Conservation (phyloP, 768 basidiomycete species). For the Asterophora parasitica region DNA sequence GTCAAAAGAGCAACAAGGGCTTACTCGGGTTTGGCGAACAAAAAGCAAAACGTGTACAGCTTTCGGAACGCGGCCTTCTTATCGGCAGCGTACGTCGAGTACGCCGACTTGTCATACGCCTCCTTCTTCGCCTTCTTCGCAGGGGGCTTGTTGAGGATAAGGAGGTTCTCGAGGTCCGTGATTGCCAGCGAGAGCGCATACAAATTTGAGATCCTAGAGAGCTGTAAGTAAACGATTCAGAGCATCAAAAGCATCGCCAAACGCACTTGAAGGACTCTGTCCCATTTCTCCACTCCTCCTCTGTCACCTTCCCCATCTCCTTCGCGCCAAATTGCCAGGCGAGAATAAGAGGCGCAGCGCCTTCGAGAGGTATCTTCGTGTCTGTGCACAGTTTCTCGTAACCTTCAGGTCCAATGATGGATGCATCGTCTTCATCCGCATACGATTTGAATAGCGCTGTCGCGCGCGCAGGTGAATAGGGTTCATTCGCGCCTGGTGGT, state of each 20-base stretch:
- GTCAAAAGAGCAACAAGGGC: slow-evolving; percentile 22
- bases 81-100: slow-evolving; percentile 45
- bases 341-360: slow-evolving; percentile 64
- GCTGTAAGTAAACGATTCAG: background rate
- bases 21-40: slow-evolving; percentile 67
- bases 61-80: slow-evolving; percentile 51
- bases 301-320: slow-evolving; percentile 70
- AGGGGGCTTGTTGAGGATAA: slow-evolving; percentile 44
- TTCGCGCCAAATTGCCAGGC: slow-evolving; percentile 69
- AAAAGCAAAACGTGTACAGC: slow-evolving; percentile 70
- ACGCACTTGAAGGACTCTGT: slow-evolving; percentile 36
- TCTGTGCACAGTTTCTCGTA: slow-evolving; percentile 69
- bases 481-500: slow-evolving; percentile 20
- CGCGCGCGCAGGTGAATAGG: slow-evolving; percentile 50
- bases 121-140: slow-evolving; percentile 38
- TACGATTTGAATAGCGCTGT: slow-evolving; percentile 57
- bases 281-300: slow-evolving; percentile 66
- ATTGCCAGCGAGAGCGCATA: slow-evolving; percentile 44
- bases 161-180: slow-evolving; percentile 58
- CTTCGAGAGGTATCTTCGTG: slow-evolving; percentile 68
- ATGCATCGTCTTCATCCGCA: slow-evolving; percentile 49
- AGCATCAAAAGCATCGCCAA: background rate
- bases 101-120: slow-evolving; percentile 51
- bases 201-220: slow-evolving; percentile 38
- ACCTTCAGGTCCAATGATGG: slow-evolving; percentile 66